Base-by-base conservation (phyloP, 73 alveolate species). In the Uronychia setigera region DNA sequence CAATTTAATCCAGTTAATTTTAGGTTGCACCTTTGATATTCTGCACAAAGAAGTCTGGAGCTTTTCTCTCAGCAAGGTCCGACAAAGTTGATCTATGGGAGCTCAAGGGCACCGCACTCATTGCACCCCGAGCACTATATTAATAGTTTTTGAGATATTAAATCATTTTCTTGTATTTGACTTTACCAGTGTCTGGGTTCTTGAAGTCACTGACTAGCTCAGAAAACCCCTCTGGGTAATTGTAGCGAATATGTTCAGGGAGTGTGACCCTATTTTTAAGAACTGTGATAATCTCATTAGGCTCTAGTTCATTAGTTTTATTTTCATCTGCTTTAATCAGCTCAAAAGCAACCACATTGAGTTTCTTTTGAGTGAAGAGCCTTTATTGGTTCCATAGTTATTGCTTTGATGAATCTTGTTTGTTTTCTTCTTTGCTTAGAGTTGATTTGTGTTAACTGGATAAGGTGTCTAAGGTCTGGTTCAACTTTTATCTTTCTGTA, bases 311-410 rank as follows among this genome's bases (percentile, higher is more conserved):
- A 57, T 78, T 26, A 28, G 19, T 13, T 29, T 33, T 76, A 19
- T 85, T 84, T 76, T 35, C 31, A 31, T 85, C 91, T 25, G 79
- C 27, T 46, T 76, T 77, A 13, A 85, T 58, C 26, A 76, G 31
- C 58, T 85, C 91, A 1, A 57, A 29, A 13, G 91, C 79, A n/a
- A 85, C 77, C 32, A 74, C 77, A 46, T 85, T 85, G 32, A 85
- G 79, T n/a, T 85, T 85, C 81, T 85, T 85, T 59, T 85, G 35
- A 26, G 77, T 76, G 83, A 85, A 85, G 1, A 85, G 81, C 81
- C 77, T 85, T 86, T 84, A 77, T 85, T 85, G 81, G 79, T 85
- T 85, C n/a, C 35, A 1, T 31, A 32, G 29, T 27, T 79, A 27
- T 74, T 46, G 83, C 58, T 74, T 28, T 59, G 60, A 19, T 5